Conservation (phyloP, 805 yeast species). For the Cyberlindnera mycetangii region DNA sequence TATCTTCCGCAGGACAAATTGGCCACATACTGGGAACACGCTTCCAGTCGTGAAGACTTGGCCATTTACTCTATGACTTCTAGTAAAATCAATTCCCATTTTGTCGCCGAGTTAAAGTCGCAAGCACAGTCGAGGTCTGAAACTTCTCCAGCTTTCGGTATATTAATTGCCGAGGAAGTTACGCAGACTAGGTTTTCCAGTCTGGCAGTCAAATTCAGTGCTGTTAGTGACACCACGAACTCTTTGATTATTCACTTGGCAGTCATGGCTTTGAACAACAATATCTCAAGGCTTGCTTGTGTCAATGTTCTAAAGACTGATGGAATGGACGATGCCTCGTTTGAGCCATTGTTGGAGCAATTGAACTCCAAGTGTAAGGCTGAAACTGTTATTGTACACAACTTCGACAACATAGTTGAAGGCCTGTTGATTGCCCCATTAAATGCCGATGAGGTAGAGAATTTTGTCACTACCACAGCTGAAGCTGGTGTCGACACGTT, state of each 20-base stretch:
- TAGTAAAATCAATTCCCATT: conserved; percentile 7
- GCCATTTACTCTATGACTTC: conserved; percentile 18
- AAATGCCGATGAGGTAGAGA: conserved; percentile 1
- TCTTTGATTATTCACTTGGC: conserved; percentile 5
- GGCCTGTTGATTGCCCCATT: conserved; percentile 14
- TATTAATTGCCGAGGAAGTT: conserved; percentile 8
- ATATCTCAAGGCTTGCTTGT: conserved; percentile 1
- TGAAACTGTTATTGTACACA: conserved; percentile 1
- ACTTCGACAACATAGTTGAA: not conserved
- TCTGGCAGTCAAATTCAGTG: conserved; percentile 8
- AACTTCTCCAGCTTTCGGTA: conserved; percentile 6
- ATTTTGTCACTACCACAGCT: conserved; percentile 2
- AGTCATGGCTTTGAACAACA: conserved; percentile 4
- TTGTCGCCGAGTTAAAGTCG: not conserved
- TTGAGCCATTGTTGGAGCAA: conserved; percentile 1
- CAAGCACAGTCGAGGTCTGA: not conserved
- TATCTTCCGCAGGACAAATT: conserved; percentile 62
- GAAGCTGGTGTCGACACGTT: conserved; percentile 11
- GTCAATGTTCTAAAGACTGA: conserved; percentile 2
- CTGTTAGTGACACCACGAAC: conserved; percentile 1
- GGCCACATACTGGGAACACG: conserved; percentile 75
- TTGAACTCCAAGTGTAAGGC: conserved; percentile 1
- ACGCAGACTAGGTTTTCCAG: conserved; percentile 6
- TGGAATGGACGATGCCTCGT: not conserved
- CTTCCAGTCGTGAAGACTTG: conserved; percentile 39